These are phyloP conservation scores for Extremus antarcticus DNA, from an alignment of 495 filamentous ascomycete genomes.

Conservation along the genomic window DNA sequence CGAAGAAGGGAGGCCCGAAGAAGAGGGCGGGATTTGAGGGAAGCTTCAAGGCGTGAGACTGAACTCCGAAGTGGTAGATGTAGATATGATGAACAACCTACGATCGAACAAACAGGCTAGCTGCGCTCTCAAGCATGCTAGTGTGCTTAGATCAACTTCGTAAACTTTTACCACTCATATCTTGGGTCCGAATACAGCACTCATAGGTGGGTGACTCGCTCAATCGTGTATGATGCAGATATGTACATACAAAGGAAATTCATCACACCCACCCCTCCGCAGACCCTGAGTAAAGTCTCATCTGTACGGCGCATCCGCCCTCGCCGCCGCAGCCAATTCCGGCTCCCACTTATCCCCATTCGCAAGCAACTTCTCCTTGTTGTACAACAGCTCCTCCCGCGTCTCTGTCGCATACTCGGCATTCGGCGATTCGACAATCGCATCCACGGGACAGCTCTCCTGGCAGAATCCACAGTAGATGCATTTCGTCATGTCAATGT, in stretches of 20 bases:
- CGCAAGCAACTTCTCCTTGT: constrained; percentile 87
- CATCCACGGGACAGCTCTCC: constrained; percentile 96
- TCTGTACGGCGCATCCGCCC: constrained; percentile 49
- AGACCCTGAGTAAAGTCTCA: too few species aligned
- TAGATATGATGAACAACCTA: neutral
- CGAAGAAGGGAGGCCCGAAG: constrained; percentile 44
- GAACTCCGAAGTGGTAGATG: too few species aligned
- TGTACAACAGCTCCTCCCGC: constrained; percentile 91
- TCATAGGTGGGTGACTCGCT: too few species aligned
- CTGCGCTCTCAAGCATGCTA: too few species aligned
- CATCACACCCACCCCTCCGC: too few species aligned
- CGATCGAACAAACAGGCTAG: too few species aligned
- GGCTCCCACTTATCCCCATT: constrained; percentile 99
- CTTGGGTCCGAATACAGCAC: too few species aligned
- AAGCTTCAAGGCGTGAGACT: constrained; percentile 56
- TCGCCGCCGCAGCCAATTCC: constrained; percentile 80
- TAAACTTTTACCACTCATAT: too few species aligned
- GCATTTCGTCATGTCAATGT: constrained; percentile 99
- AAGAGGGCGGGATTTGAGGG: constrained; percentile 84
- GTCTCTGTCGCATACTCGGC: constrained; percentile 98
- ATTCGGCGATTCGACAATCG: constrained; percentile 90
- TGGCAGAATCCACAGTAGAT: constrained; percentile 99
- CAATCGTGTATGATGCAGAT: too few species aligned
- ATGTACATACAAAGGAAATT: too few species aligned
- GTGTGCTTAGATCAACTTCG: too few species aligned